Conservation (phyloP, 2,329 filamentous ascomycete genomes). For the Cladorrhinum sp. region DNA sequence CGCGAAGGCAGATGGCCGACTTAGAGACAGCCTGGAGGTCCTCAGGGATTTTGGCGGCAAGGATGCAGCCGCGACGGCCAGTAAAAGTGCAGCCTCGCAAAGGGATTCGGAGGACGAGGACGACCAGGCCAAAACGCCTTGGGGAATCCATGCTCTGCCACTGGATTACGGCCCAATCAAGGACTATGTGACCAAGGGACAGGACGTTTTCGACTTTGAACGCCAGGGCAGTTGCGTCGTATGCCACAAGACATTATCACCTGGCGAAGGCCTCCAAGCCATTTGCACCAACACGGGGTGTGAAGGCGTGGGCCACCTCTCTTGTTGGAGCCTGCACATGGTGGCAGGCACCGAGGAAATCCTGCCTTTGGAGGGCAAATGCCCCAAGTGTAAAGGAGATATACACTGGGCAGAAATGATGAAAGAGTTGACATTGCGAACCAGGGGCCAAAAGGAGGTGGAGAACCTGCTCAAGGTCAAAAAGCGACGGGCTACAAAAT, state of each 20-base stretch:
- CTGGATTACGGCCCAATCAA: constrained; percentile 55
- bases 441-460: constrained; percentile 67
- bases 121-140: constrained; percentile 16
- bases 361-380: constrained; percentile 66
- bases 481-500: constrained; percentile 27
- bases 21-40: constrained; percentile 51
- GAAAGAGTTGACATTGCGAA: constrained; percentile 74
- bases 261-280: constrained; percentile 51
- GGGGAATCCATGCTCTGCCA: constrained; percentile 54
- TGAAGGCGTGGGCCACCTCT: constrained; percentile 56
- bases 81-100: neutral
- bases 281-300: constrained; percentile 55
- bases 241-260: constrained; percentile 45
- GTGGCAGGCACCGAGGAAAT: constrained; percentile 45
- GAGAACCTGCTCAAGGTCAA: constrained; percentile 62
- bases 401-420: constrained; percentile 75
- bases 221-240: constrained; percentile 54
- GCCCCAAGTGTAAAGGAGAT: constrained; percentile 63
- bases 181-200: constrained; percentile 54
- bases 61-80: neutral
- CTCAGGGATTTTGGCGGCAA: constrained; percentile 50
- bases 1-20: constrained; percentile 44
- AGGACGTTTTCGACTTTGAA: constrained; percentile 54
- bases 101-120: neutral
- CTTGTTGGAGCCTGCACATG: constrained; percentile 57